These are phyloP conservation scores for Cyclocybe cylindracea DNA, from an alignment of 768 basidiomycete genomes.

Conservation along the genomic window DNA sequence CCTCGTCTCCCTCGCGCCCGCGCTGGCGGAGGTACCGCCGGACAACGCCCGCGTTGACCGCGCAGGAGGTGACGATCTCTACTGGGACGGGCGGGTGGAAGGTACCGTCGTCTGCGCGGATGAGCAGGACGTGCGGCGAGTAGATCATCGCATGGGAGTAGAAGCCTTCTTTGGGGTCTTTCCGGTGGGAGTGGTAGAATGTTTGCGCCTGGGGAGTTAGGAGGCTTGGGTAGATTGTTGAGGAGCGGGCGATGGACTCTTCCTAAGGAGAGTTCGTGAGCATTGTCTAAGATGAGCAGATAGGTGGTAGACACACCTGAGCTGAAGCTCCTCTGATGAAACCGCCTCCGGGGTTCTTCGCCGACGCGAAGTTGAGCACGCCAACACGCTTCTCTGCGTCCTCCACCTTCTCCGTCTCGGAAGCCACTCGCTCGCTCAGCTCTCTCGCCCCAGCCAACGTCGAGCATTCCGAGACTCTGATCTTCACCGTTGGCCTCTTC, in stretches of 20 bases:
- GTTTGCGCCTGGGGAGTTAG: conserved; percentile 48
- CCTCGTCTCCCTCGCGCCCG: conserved; percentile 17
- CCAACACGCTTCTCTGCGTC: conserved; percentile 51
- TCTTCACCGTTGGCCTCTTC: conserved; percentile 7
- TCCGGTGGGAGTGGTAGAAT: conserved; percentile 59
- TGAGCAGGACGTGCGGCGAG: conserved; percentile 56
- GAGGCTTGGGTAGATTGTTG: conserved; percentile 64
- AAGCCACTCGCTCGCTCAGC: conserved; percentile 6
- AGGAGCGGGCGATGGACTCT: conserved; percentile 74
- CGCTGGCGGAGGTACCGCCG: conserved; percentile 19
- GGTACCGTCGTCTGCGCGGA: conserved; percentile 59
- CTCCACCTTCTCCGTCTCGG: conserved; percentile 36
- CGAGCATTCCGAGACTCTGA: conserved; percentile 17
- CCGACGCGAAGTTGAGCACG: conserved; percentile 76
- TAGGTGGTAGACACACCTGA: conserved; percentile 33
- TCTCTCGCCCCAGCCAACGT: conserved; percentile 16
- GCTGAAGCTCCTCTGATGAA: conserved; percentile 73
- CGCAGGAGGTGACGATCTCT: conserved; percentile 65
- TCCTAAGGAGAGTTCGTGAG: conserved; percentile 47
- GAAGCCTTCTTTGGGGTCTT: conserved; percentile 50
- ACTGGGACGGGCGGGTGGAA: conserved; percentile 58
- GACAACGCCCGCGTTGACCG: conserved; percentile 61
- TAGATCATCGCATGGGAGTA: conserved; percentile 77
- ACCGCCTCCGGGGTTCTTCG: conserved; percentile 74
- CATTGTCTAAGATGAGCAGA: neutral